Percentiles rank a stretch among this genome's conserved stretches.
These are phyloP conservation scores for Suhomyces faveliae DNA, from an alignment of 805 yeast genomes.

Conservation along the genomic window DNA sequence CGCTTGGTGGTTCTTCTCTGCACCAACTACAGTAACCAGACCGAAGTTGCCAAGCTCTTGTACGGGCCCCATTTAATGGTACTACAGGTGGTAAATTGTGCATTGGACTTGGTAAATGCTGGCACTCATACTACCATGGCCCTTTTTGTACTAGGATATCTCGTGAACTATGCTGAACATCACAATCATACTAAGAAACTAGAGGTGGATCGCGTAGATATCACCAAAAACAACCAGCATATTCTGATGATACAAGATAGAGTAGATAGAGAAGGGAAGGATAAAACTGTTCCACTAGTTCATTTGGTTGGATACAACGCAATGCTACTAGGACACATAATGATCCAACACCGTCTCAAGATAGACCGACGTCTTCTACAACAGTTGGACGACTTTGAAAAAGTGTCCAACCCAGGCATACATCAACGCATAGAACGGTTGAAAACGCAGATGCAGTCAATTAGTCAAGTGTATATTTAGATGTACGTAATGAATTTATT, in stretches of 20 bases:
- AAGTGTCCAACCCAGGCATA: slow-evolving; percentile 1
- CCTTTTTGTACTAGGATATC: slow-evolving; percentile 15
- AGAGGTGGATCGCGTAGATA: neutral
- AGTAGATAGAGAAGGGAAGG: slow-evolving; percentile 5
- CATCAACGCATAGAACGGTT: neutral
- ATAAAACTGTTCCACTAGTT: neutral
- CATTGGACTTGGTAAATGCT: neutral
- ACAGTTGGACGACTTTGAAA: neutral
- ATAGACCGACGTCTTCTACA: slow-evolving; percentile 2
- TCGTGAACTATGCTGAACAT: slow-evolving; percentile 10
- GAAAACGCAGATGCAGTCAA: neutral
- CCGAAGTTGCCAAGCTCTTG: neutral
- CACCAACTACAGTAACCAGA: neutral
- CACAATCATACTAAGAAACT: neutral
- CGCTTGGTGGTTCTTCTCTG: neutral
- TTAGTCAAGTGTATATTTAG: neutral
- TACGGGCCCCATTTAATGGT: neutral
- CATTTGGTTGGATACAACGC: slow-evolving; percentile 19
- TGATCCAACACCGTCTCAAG: slow-evolving; percentile 2
- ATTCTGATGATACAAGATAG: neutral
- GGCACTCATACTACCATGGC: neutral
- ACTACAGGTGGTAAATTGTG: neutral
- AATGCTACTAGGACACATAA: slow-evolving; percentile 13
- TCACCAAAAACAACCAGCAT: neutral
- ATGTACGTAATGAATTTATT: slow-evolving; percentile 6